Evolutionary conservation across 352 stramenopile species (phyloP).

Genomic region (Peronospora belbahrii): DNA sequence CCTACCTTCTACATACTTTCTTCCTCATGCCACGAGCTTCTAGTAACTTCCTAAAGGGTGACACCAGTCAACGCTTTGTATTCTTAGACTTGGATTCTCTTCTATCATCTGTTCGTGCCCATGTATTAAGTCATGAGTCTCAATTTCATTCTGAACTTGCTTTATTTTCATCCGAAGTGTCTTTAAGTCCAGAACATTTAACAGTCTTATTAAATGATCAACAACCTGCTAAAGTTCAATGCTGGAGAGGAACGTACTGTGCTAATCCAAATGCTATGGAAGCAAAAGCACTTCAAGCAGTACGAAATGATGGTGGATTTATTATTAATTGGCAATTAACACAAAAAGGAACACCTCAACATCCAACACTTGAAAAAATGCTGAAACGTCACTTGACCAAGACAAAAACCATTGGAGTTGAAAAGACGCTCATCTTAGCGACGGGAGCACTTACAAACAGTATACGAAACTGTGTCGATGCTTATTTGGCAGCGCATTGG

Average conservation of each 20-base stretch:
- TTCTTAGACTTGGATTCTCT: constrained; percentile 24
- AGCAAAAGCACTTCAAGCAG: constrained; percentile 9
- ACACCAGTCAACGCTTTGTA: constrained; percentile 12
- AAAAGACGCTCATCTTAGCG: constrained; percentile 15
- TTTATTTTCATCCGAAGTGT: constrained; percentile 9
- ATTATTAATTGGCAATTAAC: constrained; percentile 16
- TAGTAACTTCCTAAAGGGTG: background rate
- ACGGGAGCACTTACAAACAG: constrained; percentile 9
- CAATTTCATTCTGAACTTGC: constrained; percentile 16
- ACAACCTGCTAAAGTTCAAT: constrained; percentile 7
- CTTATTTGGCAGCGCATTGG: constrained; percentile 18
- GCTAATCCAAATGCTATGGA: constrained; percentile 10
- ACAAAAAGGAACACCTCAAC: constrained; percentile 19
- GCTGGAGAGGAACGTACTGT: constrained; percentile 23
- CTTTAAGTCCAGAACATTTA: constrained; percentile 11
- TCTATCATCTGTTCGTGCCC: constrained; percentile 3
- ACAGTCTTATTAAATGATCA: constrained; percentile 16
- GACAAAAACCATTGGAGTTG: background rate
- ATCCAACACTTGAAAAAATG: constrained; percentile 28
- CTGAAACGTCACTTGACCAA: constrained; percentile 10
- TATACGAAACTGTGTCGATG: constrained; percentile 10
- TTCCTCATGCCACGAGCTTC: constrained; percentile 12
- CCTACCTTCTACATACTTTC: too few species aligned
- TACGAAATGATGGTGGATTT: constrained; percentile 5
- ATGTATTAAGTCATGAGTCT: constrained; percentile 12